Base-by-base conservation (phyloP, 768 basidiomycete species). In the Tubosaeta sp. region DNA sequence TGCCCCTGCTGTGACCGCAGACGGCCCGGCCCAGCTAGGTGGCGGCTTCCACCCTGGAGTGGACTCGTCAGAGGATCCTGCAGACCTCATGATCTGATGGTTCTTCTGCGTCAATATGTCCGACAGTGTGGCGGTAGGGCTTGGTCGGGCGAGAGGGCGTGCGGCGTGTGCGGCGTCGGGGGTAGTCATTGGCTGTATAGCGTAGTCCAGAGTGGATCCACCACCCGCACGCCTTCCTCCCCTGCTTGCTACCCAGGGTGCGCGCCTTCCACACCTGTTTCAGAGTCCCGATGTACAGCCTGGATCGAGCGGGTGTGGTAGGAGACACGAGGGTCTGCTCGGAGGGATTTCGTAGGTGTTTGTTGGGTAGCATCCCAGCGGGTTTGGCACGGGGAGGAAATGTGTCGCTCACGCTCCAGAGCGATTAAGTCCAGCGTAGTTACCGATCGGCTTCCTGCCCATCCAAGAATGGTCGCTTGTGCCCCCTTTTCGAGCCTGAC, bases 361-460 rank as follows among this genome's bases (percentile, higher is more conserved):
- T 52, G 38, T 34, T 17, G 26, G 54, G 55, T 0, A 61, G 52
- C 3, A 65, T 58, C 2, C 48, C 50, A 27, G 61, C 54, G 17
- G 59, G 50, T 29, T 58, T 63, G 26, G 64, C 53, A 5, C 53
- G 62, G 12, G 64, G 58, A 42, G 70, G 53, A 31, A 32, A 66
- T 0, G 59, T 25, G 31, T 66, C 66, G 16, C 53, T 5, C 11
- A 54, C 19, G n/a, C 51, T 48, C 50, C 65, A 64, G 6, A 50
- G 10, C n/a, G 63, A 50, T 5, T 19, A 22, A 7, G 37, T 38
- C 16, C 32, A 14, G 45, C 7, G 25, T 6, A 7, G 35, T 37
- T 9, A 2, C 16, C n/a, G 9, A 19, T 6, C 10, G 4, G 4
- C 8, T 12, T 22, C 46, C 29, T 27, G 7, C 27, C 17, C 14